Conservation (phyloP, 177 flowering plant species). For the Vitis hybrid region DNA sequence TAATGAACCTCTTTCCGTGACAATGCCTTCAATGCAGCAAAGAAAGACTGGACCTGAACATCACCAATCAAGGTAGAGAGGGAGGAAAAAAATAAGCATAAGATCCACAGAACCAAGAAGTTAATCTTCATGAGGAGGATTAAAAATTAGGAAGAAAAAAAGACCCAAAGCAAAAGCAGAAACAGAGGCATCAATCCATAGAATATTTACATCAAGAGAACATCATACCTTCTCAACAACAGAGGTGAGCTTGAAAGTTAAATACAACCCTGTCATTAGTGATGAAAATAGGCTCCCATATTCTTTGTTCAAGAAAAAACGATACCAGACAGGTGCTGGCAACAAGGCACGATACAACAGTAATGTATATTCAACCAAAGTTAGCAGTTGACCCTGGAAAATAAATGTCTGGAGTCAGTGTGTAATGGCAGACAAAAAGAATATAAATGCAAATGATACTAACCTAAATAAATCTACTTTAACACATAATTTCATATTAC, state of each 20-base stretch:
- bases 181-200: too few species aligned
- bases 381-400: slow-evolving; percentile 92
- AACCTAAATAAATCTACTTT: background rate
- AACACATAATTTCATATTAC: background rate
- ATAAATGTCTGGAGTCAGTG: slow-evolving; percentile 1
- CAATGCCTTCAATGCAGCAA: slow-evolving; percentile 80
- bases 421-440: background rate
- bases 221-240: slow-evolving; percentile 87
- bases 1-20: slow-evolving; percentile 95
- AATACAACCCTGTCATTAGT: slow-evolving; percentile 89
- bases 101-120: too few species aligned
- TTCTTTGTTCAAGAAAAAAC: slow-evolving; percentile 97
- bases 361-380: slow-evolving; percentile 84
- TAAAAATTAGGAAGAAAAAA: background rate
- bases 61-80: background rate
- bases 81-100: background rate
- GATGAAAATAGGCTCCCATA: slow-evolving; percentile 99
- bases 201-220: background rate
- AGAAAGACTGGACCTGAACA: slow-evolving; percentile 81
- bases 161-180: background rate
- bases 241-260: slow-evolving; percentile 96
- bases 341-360: slow-evolving; percentile 89
- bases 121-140: too few species aligned
- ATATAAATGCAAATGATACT: background rate
- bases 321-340: slow-evolving; percentile 99